Conservation (phyloP, 129 eudicot species). For the Tanacetum coccineum region DNA sequence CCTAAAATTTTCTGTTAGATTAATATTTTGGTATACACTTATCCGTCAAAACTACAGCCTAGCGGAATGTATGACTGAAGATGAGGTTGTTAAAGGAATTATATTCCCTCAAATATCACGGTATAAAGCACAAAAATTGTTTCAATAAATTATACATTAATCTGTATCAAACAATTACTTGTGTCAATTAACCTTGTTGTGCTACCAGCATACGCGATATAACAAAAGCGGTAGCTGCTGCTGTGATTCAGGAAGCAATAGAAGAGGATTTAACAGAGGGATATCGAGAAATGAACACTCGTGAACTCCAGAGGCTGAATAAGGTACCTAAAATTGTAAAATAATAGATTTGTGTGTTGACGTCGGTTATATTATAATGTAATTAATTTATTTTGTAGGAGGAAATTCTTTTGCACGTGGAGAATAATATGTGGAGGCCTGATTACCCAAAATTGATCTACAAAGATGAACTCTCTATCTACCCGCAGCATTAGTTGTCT, state of each 20-base stretch:
- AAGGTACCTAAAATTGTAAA: too few relatives aligned
- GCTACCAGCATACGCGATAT: conserved; percentile 79
- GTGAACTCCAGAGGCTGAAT: too few relatives aligned
- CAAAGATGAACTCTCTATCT: conserved; percentile 38
- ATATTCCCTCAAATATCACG: conserved; percentile 88
- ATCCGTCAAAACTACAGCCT: conserved; percentile 42
- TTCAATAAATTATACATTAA: not conserved
- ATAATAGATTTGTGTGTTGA: too few relatives aligned
- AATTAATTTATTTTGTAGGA: conserved; percentile 42
- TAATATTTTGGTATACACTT: not conserved
- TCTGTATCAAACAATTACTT: conserved; percentile 5
- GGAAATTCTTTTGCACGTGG: conserved; percentile 51
- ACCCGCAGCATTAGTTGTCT: not conserved
- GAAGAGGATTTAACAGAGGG: too few relatives aligned
- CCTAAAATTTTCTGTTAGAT: not conserved
- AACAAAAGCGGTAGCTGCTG: conserved; percentile 82
- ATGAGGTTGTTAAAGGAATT: conserved; percentile 74
- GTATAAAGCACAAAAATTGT: conserved; percentile 22
- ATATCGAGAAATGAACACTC: too few relatives aligned
- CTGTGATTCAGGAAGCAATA: too few relatives aligned
- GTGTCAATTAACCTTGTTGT: conserved; percentile 3
- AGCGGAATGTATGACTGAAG: conserved; percentile 83
- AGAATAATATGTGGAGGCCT: conserved; percentile 87
- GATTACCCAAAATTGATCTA: conserved; percentile 83
- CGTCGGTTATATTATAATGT: not conserved